Evolutionary conservation across 192 early-diverging fungal genomes (phyloP), one percentile per base, ranked within the genome.

Genomic region (Coemansia sp.): DNA sequence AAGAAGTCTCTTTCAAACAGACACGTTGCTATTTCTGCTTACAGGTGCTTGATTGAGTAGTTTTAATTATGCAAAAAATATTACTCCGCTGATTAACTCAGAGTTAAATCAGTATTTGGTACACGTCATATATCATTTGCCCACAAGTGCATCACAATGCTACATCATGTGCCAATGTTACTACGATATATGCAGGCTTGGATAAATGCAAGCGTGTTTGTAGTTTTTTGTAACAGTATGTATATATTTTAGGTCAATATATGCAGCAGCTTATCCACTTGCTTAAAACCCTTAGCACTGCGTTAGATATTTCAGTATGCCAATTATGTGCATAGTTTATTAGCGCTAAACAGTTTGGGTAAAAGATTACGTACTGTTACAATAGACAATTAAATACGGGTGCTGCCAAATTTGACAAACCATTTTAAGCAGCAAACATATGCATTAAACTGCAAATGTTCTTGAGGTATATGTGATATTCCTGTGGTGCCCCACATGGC

Each of bases 171-270:
- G 26, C 14, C 26, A 16, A 14, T 35, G 53, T 14, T 7, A 14
- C 29, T 29, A 12, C 53, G 35, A 14, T 23, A 69, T 64, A 10
- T 63, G 60, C 45, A 61, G 57, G 37, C 61, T 59, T 23, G 68
- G 68, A 18, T 56, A 69, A 26, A 69, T 64, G 26, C 22, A 58
- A 7, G 22, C n/a, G 5, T 47, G 24, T n/a, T 58, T 23, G 4
- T 27, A 14, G 26, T 45, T 24, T 11, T 4, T 18, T 3, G 49
- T 19, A 38, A 51, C 24, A 22, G 54, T 41, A 20, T 12, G 49
- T 50, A 69, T 63, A 39, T 69, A 69, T 4, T 69, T 69, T 27
- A 26, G 14, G 32, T 64, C 68, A 12, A 58, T 19, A 18, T 20
- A 43, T 10, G 48, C 53, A 37, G 6, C 26, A 11, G 29, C 24